phyloP scores from a whole-genome alignment of 2,329 filamentous ascomycete species.

The Talaromyces sp. region DNA sequence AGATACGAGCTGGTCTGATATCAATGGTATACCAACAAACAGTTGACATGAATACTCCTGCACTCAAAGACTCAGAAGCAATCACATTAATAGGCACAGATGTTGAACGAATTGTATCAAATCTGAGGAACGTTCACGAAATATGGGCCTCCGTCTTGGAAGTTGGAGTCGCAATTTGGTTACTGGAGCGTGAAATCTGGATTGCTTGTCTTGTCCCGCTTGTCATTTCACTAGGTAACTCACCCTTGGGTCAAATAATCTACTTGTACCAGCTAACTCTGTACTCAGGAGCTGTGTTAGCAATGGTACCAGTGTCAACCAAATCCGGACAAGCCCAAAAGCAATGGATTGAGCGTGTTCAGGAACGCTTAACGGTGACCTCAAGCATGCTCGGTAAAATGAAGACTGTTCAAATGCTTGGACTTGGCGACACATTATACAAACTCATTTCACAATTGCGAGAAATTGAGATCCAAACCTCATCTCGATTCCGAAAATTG shows the following conservation, averaged over 20 bases:
- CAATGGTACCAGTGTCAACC: neutral
- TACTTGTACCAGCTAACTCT: neutral
- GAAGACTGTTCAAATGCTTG: neutral
- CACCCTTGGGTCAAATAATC: neutral
- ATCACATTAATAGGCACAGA: conserved; percentile 48
- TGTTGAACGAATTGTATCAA: conserved; percentile 42
- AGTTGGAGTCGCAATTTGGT: conserved; percentile 1
- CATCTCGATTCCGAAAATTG: neutral
- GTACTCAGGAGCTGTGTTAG: conserved; percentile 31
- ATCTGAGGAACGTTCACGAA: conserved; percentile 42
- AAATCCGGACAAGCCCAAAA: neutral
- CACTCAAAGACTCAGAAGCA: conserved; percentile 34
- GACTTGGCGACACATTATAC: neutral
- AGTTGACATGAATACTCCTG: conserved; percentile 22
- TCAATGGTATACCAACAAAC: conserved; percentile 50
- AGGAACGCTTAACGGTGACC: neutral
- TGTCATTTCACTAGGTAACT: conserved; percentile 39
- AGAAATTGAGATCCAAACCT: neutral
- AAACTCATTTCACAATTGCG: conserved; percentile 23
- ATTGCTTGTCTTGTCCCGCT: conserved; percentile 26
- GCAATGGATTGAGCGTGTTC: conserved; percentile 1
- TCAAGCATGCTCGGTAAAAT: neutral
- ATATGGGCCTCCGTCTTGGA: conserved; percentile 35
- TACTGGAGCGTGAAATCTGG: neutral
- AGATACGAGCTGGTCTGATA: conserved; percentile 43